These are phyloP conservation scores for Kodamaea laetipori DNA, from an alignment of 805 yeast genomes.

Conservation along the genomic window DNA sequence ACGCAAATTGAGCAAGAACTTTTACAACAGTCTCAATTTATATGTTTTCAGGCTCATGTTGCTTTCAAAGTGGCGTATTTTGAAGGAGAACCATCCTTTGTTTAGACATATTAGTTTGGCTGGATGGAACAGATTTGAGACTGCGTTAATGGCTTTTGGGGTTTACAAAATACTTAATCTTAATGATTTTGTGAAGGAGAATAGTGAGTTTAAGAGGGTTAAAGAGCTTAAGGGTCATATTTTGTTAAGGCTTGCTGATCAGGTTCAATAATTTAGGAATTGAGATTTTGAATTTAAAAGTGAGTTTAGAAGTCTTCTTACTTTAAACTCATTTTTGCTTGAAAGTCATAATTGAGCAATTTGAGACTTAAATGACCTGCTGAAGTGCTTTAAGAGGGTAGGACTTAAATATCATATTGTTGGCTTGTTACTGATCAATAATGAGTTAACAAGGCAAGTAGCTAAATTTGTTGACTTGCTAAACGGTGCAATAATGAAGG, in stretches of 20 bases:
- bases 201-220: slow-evolving; percentile 12
- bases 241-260: slow-evolving; percentile 16
- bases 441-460: no score
- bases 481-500: no score
- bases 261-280: not conserved
- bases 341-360: no score
- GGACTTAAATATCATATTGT: no score
- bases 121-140: slow-evolving; percentile 37
- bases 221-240: slow-evolving; percentile 15
- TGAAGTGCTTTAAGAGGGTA: no score
- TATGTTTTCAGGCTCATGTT: slow-evolving; percentile 37
- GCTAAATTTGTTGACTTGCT: no score
- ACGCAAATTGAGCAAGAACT: slow-evolving; percentile 26
- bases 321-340: no score
- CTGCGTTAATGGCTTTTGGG: slow-evolving; percentile 36
- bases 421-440: no score
- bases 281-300: not conserved
- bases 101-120: slow-evolving; percentile 27
- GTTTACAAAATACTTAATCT: slow-evolving; percentile 41
- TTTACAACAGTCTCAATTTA: slow-evolving; percentile 32
- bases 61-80: slow-evolving; percentile 45
- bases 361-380: no score
- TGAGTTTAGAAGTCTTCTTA: not conserved
- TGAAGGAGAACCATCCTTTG: slow-evolving; percentile 40
- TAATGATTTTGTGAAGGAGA: slow-evolving; percentile 31